Conservation (phyloP, 2,329 filamentous ascomycete genomes). For the Penicillium sp. region DNA sequence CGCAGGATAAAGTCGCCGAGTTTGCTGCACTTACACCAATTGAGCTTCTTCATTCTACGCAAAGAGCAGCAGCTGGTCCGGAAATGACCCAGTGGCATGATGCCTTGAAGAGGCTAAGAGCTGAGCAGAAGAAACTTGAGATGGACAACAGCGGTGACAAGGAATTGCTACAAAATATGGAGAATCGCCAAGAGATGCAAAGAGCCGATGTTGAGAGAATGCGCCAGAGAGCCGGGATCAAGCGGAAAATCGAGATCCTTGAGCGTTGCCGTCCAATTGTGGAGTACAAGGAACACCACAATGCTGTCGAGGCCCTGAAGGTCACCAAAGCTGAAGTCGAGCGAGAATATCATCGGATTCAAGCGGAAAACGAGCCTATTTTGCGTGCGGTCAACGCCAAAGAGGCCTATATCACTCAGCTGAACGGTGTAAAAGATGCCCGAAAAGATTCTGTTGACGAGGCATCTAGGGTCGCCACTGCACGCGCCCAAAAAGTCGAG, state of each 20-base stretch:
- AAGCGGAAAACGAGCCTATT: conserved; percentile 64
- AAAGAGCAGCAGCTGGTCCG: conserved; percentile 79
- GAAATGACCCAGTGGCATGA: conserved; percentile 79
- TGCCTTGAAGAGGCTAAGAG: conserved; percentile 67
- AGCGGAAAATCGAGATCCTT: conserved; percentile 63
- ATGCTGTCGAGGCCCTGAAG: conserved; percentile 54
- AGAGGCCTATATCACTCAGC: conserved; percentile 57
- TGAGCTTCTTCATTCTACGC: conserved; percentile 78
- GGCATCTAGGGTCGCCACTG: conserved; percentile 51
- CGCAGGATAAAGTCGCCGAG: conserved; percentile 92
- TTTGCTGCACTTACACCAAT: conserved; percentile 82
- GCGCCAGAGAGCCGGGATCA: conserved; percentile 68
- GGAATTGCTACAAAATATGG: conserved; percentile 64
- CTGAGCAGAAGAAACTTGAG: conserved; percentile 64
- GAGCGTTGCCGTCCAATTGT: conserved; percentile 65
- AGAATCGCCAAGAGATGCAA: conserved; percentile 70
- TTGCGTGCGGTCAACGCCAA: conserved; percentile 68
- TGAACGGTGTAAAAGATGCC: conserved; percentile 56
- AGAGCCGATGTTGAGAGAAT: conserved; percentile 80
- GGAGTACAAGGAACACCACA: conserved; percentile 59
- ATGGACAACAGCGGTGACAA: conserved; percentile 57
- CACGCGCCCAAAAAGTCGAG: conserved; percentile 43
- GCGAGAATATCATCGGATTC: conserved; percentile 58
- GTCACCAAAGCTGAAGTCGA: conserved; percentile 54
- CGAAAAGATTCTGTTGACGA: conserved; percentile 56